Base-by-base conservation (phyloP, 768 basidiomycete genomes). In the Gyrodon lividus region DNA sequence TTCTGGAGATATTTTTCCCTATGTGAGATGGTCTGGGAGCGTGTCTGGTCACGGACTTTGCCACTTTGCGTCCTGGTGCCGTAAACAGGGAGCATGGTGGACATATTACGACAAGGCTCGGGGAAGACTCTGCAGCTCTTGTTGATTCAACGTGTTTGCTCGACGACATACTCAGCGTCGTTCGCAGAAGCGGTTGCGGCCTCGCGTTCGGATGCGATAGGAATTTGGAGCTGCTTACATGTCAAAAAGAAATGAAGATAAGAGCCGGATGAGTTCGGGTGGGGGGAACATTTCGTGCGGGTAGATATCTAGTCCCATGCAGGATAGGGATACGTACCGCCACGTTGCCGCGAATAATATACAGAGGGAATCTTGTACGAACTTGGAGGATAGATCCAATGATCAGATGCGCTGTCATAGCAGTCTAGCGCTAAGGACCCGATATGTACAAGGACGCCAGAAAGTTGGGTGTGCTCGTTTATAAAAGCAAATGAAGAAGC, bases 401-500 rank as follows among this genome's bases (percentile, higher is more conserved):
- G 50, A 51, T 51, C 51, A 48, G 56, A 54, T 43, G 26, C 16
- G 50, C 50, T 52, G 45, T 46, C 52, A 50, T 54, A 24, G 52
- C 39, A 38, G 33, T 57, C 46, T 17, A 34, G 62, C 46, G 41
- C 48, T 53, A 43, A 39, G 0, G 24, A 8, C 64, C 67, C 66
- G 60, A 68, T 68, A 70, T 65, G 54, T 70, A 58, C 62, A 61
- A 49, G 42, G 23, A 35, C 41, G 43, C 16, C 46, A 30, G 54
- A 63, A 70, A 63, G 54, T 48, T 39, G 57, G 45, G 40, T 37
- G 50, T 40, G 28, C 49, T 51, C 42, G 60, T 68, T 62, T 65
- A 67, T 68, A 68, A 68, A 67, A 58, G 66, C 67, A 58, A 56
- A 48, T 37, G 49, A 51, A 41, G 39, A 26, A 13, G 39, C 54